Base-by-base conservation (phyloP, 192 early-diverging fungal species). In the Spinellus fusiger region DNA sequence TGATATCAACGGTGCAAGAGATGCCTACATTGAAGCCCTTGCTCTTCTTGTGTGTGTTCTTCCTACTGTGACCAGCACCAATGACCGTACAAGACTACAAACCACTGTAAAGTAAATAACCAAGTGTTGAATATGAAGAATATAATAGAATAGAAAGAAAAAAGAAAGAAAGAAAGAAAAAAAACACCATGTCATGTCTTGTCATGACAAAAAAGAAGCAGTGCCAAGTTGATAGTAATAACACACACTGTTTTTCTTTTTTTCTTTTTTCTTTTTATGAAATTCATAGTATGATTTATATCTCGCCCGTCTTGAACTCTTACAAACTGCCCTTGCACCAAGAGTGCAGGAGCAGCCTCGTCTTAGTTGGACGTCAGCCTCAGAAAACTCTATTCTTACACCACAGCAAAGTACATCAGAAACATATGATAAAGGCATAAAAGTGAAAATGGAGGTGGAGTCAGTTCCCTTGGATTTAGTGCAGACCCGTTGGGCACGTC, bases 1-100 rank as follows among this genome's bases (percentile, higher is more conserved):
- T 49, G 53, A 73, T 44, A 56, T 73, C 18, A 40, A 40, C n/a
- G 62, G 62, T n/a, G 71, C 71, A 13, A 64, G 68, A 25, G 66
- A 47, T 12, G 60, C 71, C 5, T 73, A 73, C 35, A 61, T 50
- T 20, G 71, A 73, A 34, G 71, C 71, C 32, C 48, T 73, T 22
- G 18, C 25, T 5, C 44, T 73, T 18, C 27, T 73, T 25, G 58
- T 60, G 16, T 31, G 57, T 31, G 71, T 73, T n/a, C 46, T 73
- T 13, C 20, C 33, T 33, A 35, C 56, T 5, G 66, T 65, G 33
- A 51, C 54, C 28, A 64, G 48, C 10, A 57, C 63, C 25, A 34
- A 49, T 29, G 71, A 73, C 28, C 37, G 61, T 13, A 23, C 26
- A 40, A 54, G 63, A 40, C 49, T 73, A 23, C 57, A 64, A 40